Base-by-base conservation (phyloP, 75 land plant genomes). In the Pseudotsuga menziesii region DNA sequence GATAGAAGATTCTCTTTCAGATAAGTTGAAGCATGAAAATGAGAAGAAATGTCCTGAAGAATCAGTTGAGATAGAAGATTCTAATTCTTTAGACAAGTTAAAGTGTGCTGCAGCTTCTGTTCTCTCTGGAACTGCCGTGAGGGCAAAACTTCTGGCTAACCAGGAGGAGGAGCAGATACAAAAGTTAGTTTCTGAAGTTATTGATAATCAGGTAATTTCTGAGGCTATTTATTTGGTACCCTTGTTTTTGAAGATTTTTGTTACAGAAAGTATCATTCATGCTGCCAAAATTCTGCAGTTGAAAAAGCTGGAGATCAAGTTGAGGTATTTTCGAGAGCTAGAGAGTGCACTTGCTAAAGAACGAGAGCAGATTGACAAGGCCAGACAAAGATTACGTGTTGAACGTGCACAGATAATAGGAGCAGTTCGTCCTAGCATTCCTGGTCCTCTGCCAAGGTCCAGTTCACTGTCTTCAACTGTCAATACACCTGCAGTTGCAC, bases 61-160 rank as follows among this genome's bases (percentile, higher is more conserved):
- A 41, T 41, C 35, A 69, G 48, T 41, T n/a, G 61, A 58, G 39
- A 35, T 19, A 12, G 84, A 75, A 36, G 60, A 83, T 61, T 82
- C 88, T 4, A 63, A 52, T 27, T 26, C 56, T 15, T 26, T 82
- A 59, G 87, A 84, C 55, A 89, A 79, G 57, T 32, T 96, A 26
- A 91, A 89, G 83, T 86, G 80, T 35, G 98, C 91, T 57, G 99
- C 99, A 56, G 75, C 88, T 55, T 82, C 95, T 59, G 88, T 91
- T 35, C 77, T 96, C 25, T 88, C 99, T 41, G 93, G 98, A 58
- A 95, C 93, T 76, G 93, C 99, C 35, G 98, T 96, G 74, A 96
- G 94, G 83, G 99, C 98, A 35, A 92, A 94, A 76, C 86, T 94
- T 84, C 89, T 96, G 75, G 97, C 99, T 41, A 77, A 90, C 5